Percentiles rank a stretch among this genome's conserved stretches.
These are phyloP conservation scores for Claviceps arundinis DNA, from an alignment of 2,329 filamentous ascomycete species.

Conservation along the genomic window DNA sequence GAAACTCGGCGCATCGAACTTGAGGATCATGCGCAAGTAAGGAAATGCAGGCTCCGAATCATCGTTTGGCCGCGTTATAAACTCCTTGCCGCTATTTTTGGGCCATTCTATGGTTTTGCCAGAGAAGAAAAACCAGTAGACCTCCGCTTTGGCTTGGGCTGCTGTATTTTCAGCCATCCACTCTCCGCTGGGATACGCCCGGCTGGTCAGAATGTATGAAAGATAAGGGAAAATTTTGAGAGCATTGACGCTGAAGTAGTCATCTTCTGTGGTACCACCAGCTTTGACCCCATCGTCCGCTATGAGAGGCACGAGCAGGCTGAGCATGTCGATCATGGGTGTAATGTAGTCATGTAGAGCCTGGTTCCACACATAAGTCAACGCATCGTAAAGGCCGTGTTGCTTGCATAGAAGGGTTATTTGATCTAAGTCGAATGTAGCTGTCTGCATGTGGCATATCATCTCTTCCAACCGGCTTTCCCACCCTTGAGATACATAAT, in stretches of 20 bases:
- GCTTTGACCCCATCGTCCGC: conserved; percentile 40
- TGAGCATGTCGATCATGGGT: conserved; percentile 70
- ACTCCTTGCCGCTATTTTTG: conserved; percentile 43
- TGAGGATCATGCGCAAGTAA: conserved; percentile 70
- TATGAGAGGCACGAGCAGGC: conserved; percentile 49
- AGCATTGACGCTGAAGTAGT: conserved; percentile 55
- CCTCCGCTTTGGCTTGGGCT: conserved; percentile 64
- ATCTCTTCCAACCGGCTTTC: conserved; percentile 80
- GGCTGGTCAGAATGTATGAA: conserved; percentile 78
- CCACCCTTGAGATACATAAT: conserved; percentile 65
- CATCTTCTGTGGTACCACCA: conserved; percentile 42
- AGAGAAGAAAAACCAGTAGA: conserved; percentile 91
- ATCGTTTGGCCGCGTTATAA: conserved; percentile 45
- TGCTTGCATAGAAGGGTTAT: conserved; percentile 83
- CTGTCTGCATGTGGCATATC: conserved; percentile 82
- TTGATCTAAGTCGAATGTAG: conserved; percentile 87
- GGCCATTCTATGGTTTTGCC: conserved; percentile 69
- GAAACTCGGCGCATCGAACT: conserved; percentile 83
- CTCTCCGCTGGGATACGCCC: conserved; percentile 81
- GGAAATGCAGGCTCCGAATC: conserved; percentile 64
- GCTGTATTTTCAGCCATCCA: conserved; percentile 60
- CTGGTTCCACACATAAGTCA: conserved; percentile 95
- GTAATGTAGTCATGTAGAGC: conserved; percentile 82
- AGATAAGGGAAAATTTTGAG: conserved; percentile 91
- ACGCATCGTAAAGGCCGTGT: conserved; percentile 82